Base-by-base conservation (phyloP, 1,284 basidiomycete species). In the Ustilago trichophora region DNA sequence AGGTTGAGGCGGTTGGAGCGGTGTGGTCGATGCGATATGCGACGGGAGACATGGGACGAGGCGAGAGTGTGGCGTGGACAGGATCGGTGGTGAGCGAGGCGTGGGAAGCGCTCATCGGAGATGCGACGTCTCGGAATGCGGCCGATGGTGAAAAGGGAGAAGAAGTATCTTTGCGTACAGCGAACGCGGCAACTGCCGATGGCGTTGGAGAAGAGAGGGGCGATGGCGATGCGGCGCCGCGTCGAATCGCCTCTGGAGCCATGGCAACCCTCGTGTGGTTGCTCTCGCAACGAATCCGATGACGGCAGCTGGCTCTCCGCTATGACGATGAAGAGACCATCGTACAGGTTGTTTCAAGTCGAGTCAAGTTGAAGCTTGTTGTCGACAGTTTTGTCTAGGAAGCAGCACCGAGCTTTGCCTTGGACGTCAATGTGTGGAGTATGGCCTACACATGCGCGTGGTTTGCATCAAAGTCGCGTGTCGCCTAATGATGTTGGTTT, bases 161-260 rank as follows among this genome's bases (percentile, higher is more conserved):
- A 19, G 38, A 41, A 4, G 27, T 43, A 22, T 62, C 59, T 25
- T 43, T 51, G 13, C 52, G 41, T 13, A 46, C 33, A 24, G 59
- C 47, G 19, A 51, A 55, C 3, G 59, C 59, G 27, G 59, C 47
- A 11, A 62, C 47, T 2, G 52, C 24, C 18, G 47, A 51, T 10
- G 59, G 52, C 22, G 52, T 50, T 16, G 59, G 59, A 15, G 59
- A 62, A 32, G 59, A 50, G 12, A 53, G 35, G n/a, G 57, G 57
- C 32, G 59, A 62, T 32, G 59, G 59, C 41, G 59, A 62, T 19
- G 47, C 36, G 9, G 52, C 59, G 18, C 46, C 52, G 36, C 47
- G 59, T 42, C 52, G 47, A 21, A 51, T 25, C 6, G 48, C 19
- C 16, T 62, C 59, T 26, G 51, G 42, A 46, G 43, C 41, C 59